Evolutionary conservation across 1,284 basidiomycete genomes (phyloP), one percentile per base, ranked within the genome.

Genomic region (Melampsora medusae): DNA sequence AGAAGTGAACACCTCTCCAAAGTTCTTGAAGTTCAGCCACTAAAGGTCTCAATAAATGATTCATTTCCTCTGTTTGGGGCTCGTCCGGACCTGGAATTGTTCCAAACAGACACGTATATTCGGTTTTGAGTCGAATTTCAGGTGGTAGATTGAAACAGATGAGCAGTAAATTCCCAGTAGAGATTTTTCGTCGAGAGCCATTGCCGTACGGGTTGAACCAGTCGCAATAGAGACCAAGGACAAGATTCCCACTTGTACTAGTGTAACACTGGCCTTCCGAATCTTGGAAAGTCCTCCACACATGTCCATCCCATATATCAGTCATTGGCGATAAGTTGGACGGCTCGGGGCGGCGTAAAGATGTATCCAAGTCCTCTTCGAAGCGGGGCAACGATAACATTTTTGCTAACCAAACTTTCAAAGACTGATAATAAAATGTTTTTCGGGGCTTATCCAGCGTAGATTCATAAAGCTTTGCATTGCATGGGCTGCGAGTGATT

Each of bases 221-320:
- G 50, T 69, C 7, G 61, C 50, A 42, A 28, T 28, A 28, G 28
- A 28, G 28, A 28, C 28, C 28, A 28, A 28, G 28, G 12, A 70
- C 50, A 25, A 70, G 59, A 59, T 70, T 70, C 28, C 61, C 70
- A 17, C 17, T 73, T 12, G 2, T 65, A 2, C 42, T 53, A 38
- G 70, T 66, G 28, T 31, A 73, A n/a, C 31, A 3, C 28, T 28
- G 38, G 1, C 7, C 35, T 38, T 48, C 70, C 10, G 28, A 16
- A 50, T 50, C 49, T 14, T 50, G n/a, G n/a, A 70, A 60, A n/a
- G 17, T 31, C 3, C 9, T 70, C 69, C 69, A 70, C 2, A 70
- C 28, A 2, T 48, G 19, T 25, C 69, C 69, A 59, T 70, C 69
- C 69, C 69, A 70, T 17, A 70, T 61, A 62, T 70, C 69, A 25